Percentiles rank a stretch among this genome's conserved stretches.
Conservation (phyloP, 2,329 filamentous ascomycete species). For the Bipolaris sorokiniana region DNA sequence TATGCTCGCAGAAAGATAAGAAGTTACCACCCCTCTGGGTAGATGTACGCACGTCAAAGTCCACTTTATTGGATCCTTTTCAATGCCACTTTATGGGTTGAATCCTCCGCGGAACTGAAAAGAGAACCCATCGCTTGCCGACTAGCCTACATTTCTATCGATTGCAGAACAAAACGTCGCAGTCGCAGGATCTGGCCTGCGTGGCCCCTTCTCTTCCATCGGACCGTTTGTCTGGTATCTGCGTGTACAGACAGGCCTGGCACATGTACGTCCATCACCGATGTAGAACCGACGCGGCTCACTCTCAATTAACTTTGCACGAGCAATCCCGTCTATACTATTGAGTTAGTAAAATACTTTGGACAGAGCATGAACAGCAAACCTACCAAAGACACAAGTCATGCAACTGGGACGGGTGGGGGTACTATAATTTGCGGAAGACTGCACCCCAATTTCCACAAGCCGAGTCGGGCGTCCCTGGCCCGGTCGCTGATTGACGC, state of each 20-base stretch:
- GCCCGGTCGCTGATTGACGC: neutral
- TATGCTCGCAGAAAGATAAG: neutral
- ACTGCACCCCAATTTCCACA: neutral
- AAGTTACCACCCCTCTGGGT: neutral
- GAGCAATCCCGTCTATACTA: neutral
- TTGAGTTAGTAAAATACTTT: neutral
- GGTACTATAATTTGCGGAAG: neutral
- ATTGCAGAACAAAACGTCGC: neutral
- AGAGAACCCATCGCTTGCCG: neutral
- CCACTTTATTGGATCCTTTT: neutral
- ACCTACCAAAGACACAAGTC: neutral
- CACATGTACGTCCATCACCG: neutral
- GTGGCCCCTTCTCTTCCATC: neutral
- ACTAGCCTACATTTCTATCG: neutral
- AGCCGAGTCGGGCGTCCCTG: neutral
- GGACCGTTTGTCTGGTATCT: neutral
- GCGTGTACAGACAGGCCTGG: neutral
- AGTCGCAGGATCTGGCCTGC: neutral
- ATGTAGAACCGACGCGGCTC: neutral
- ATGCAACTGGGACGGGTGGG: neutral
- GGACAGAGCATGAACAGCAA: neutral
- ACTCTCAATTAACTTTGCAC: neutral
- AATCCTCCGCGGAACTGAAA: too few species aligned
- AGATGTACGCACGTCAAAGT: neutral
- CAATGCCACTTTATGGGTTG: neutral